phyloP scores from a whole-genome alignment of 331 rosid genomes.

The Rosa hybrid region DNA sequence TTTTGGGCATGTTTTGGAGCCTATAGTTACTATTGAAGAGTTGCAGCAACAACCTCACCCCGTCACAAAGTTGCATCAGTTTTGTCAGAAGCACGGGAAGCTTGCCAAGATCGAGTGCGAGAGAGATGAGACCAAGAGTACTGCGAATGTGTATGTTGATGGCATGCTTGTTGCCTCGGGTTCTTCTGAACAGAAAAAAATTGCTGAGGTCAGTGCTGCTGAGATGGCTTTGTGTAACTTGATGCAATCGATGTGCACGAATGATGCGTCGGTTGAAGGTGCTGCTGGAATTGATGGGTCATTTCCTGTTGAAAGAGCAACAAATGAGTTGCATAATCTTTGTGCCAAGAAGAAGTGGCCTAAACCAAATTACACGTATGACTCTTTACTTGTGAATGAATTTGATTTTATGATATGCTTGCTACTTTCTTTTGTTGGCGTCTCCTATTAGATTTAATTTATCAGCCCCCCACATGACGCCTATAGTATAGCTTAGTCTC shows the following conservation, averaged over 20 bases:
- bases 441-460: background rate
- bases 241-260: constrained; percentile 6
- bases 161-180: constrained; percentile 51
- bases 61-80: constrained; percentile 47
- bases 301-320: constrained; percentile 53
- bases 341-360: constrained; percentile 61
- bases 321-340: constrained; percentile 49
- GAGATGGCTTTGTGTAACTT: constrained; percentile 52
- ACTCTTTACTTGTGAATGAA: background rate
- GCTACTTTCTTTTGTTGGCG: background rate
- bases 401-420: background rate
- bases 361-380: constrained; percentile 58
- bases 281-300: constrained; percentile 26
- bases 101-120: constrained; percentile 34
- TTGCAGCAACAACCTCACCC: constrained; percentile 38
- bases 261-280: background rate
- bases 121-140: constrained; percentile 32
- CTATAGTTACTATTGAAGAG: constrained; percentile 53
- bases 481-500: background rate
- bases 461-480: background rate
- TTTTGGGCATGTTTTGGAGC: constrained; percentile 59
- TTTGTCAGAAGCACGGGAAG: constrained; percentile 67
- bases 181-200: constrained; percentile 53
- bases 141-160: constrained; percentile 50
- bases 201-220: constrained; percentile 69